A percentile compares a stretch with the other conserved stretches of the same genome.
Conservation (phyloP, 2,329 filamentous ascomycete genomes). For the Colletotrichum sp. region DNA sequence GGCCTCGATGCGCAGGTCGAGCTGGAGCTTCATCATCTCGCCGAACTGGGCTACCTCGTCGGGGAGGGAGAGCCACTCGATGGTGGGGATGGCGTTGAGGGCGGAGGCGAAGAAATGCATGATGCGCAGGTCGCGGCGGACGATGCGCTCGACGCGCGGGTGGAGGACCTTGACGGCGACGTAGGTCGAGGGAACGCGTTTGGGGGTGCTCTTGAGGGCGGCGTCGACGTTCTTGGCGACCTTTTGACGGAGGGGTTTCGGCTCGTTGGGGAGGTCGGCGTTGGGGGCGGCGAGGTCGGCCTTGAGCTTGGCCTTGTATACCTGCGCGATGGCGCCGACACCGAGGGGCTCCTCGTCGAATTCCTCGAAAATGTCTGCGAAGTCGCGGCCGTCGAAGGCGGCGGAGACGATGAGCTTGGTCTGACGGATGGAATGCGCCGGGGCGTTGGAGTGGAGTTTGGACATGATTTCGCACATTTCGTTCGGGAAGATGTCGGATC, state of each 20-base stretch:
- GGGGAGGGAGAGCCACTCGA: slow-evolving; percentile 95
- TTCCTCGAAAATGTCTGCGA: slow-evolving; percentile 95
- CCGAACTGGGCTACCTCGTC: slow-evolving; percentile 95
- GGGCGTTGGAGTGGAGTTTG: slow-evolving; percentile 90
- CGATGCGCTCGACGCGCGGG: slow-evolving; percentile 85
- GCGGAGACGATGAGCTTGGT: slow-evolving; percentile 81
- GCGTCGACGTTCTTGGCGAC: slow-evolving; percentile 84
- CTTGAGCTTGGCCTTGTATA: slow-evolving; percentile 94
- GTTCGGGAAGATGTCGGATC: slow-evolving; percentile 93
- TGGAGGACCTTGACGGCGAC: slow-evolving; percentile 97
- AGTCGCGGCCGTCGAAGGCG: slow-evolving; percentile 80
- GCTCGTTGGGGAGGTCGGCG: slow-evolving; percentile 55
- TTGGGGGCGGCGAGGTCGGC: slow-evolving; percentile 72
- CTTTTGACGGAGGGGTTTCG: slow-evolving; percentile 65
- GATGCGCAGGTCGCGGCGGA: slow-evolving; percentile 89
- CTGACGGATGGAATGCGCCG: slow-evolving; percentile 82
- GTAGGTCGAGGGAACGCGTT: slow-evolving; percentile 85
- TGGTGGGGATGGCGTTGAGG: slow-evolving; percentile 88
- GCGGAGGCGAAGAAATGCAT: slow-evolving; percentile 89
- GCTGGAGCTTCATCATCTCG: slow-evolving; percentile 98
- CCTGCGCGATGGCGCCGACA: slow-evolving; percentile 95
- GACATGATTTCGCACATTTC: slow-evolving; percentile 95
- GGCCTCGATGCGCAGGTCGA: slow-evolving; percentile 93
- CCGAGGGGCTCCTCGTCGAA: slow-evolving; percentile 90
- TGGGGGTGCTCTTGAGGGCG: slow-evolving; percentile 84